These are phyloP conservation scores for Apiospora saccharicola DNA, from an alignment of 2,329 filamentous ascomycete species.

Conservation along the genomic window DNA sequence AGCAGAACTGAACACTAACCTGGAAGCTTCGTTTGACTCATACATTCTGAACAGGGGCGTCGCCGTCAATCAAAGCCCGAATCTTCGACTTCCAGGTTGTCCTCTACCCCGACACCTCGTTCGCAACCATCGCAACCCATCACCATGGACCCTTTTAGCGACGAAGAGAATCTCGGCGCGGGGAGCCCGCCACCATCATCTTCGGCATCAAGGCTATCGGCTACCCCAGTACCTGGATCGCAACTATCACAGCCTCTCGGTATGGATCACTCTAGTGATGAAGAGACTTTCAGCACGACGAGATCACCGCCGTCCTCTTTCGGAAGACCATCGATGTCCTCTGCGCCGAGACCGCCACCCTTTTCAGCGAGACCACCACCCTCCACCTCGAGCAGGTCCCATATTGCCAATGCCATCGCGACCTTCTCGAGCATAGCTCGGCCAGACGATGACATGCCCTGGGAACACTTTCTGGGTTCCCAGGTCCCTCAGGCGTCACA, in stretches of 20 bases:
- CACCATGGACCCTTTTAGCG: neutral
- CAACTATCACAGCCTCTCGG: no score
- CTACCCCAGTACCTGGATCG: no score
- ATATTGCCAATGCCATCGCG: neutral
- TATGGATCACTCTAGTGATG: no score
- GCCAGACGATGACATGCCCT: neutral
- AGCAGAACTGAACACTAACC: neutral
- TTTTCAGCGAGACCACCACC: neutral
- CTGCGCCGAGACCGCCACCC: no score
- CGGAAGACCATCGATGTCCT: no score
- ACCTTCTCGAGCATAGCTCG: neutral
- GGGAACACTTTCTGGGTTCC: neutral
- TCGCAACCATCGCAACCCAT: neutral
- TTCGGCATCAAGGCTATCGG: no score
- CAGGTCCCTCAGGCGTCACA: neutral
- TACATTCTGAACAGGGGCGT: neutral
- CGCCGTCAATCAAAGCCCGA: neutral
- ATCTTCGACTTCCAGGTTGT: neutral
- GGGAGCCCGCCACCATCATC: no score
- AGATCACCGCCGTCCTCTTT: no score
- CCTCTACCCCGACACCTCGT: neutral
- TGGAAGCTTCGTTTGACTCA: neutral
- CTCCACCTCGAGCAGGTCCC: neutral
- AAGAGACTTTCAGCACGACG: no score
- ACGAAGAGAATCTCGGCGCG: neutral